Evolutionary conservation across 768 basidiomycete genomes (phyloP).

Genomic region (Tremella yokohamensis): DNA sequence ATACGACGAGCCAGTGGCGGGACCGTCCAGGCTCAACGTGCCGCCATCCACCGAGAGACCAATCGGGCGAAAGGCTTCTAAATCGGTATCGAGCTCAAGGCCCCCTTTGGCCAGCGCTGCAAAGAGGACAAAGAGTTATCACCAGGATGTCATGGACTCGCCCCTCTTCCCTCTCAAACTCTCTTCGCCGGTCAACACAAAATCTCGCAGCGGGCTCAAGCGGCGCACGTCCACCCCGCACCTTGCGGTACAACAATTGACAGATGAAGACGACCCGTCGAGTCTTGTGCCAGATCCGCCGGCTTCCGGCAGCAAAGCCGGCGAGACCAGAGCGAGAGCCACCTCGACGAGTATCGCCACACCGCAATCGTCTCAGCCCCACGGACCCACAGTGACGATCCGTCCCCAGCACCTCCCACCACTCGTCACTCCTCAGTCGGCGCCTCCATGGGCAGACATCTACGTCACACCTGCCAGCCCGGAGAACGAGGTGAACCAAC

Average conservation of each 20-base stretch:
- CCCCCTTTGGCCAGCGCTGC: slow-evolving; percentile 12
- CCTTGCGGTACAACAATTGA: slow-evolving; percentile 8
- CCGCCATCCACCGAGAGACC: background rate
- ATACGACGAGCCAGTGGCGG: background rate
- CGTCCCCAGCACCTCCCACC: slow-evolving; percentile 6
- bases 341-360: slow-evolving; percentile 40
- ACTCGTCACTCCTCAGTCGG: background rate
- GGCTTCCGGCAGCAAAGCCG: slow-evolving; percentile 8
- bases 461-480: slow-evolving; percentile 17
- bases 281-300: background rate
- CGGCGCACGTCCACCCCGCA: slow-evolving; percentile 34
- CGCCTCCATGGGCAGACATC: slow-evolving; percentile 9
- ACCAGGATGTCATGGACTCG: background rate
- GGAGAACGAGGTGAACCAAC: background rate
- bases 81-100: slow-evolving; percentile 26
- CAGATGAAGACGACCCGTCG: background rate
- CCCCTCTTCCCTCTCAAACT: background rate
- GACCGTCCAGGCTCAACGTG: slow-evolving; percentile 20
- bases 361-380: slow-evolving; percentile 7
- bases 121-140: slow-evolving; percentile 6
- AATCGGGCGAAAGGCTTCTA: slow-evolving; percentile 23
- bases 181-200: slow-evolving; percentile 2
- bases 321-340: slow-evolving; percentile 32
- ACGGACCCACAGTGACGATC: slow-evolving; percentile 6
- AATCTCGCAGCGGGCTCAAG: slow-evolving; percentile 19